Evolutionary conservation across 768 basidiomycete species (phyloP), one percentile per base, ranked within the genome.

Genomic region (Lactarius evosmus): DNA sequence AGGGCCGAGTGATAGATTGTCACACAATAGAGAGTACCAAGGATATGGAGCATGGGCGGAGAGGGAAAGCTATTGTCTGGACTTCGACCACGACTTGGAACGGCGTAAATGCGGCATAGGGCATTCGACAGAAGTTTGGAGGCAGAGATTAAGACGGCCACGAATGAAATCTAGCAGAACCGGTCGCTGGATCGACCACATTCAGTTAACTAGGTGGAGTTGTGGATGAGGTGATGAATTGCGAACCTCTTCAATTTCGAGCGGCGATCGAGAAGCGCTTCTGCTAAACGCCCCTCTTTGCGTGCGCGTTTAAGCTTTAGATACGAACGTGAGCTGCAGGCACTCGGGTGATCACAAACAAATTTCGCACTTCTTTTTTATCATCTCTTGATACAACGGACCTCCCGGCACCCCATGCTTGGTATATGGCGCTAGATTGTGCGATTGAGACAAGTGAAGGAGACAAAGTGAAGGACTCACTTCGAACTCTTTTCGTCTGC

Each of bases 341-440:
- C 66, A 49, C 32, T 17, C 55, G 57, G 19, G 30, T 7, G 30
- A 33, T 40, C 55, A 52, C 12, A 27, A 38, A 36, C 32, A 60
- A 55, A 46, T 44, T 11, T 69, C 82, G 16, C 65, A 88, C 91
- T 78, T 87, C 89, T 74, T 83, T 84, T 76, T 85, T 88, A 69
- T 94, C 93, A 0, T 80, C 83, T 0, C 67, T 71, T 1, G 92
- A 91, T 25, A 87, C 81, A 7, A 95, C 78, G 19, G 83, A 83
- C 36, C 87, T 79, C 4, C 91, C 88, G 25, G 89, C 88, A 27
- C 93, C 93, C 90, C 94, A 93, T 0, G 92, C 81, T 70, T 95
- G 93, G 73, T 85, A 86, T 50, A 87, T 70, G 56, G 80, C 84
- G 72, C 91, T 94, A 70, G 38, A 60, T 56, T 60, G 61, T 57